Conservation (phyloP, 495 filamentous ascomycete species). For the Venustampulla echinocandica region DNA sequence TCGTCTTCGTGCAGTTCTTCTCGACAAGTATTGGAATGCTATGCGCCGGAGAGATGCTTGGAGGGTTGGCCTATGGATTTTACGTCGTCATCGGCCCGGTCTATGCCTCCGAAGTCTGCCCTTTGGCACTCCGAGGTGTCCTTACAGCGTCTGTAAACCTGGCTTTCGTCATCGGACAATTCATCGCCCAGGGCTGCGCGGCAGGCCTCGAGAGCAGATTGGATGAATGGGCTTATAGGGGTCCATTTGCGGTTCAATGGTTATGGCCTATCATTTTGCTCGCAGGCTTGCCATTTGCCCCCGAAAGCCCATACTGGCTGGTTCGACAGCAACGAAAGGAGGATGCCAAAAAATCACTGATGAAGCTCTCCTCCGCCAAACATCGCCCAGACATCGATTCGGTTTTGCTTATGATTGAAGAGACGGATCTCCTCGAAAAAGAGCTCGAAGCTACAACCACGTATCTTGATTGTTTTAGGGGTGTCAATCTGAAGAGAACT, state of each 20-base stretch:
- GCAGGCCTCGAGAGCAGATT: conserved; percentile 14
- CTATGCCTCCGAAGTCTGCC: conserved; percentile 30
- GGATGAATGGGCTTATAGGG: conserved; percentile 45
- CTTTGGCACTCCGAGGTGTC: conserved; percentile 13
- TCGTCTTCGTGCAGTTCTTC: conserved; percentile 53
- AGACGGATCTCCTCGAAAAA: conserved; percentile 52
- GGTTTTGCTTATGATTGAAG: conserved; percentile 50
- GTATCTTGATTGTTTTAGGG: conserved; percentile 60
- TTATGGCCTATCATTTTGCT: conserved; percentile 40
- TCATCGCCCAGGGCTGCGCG: conserved; percentile 56
- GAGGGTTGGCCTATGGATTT: conserved; percentile 64
- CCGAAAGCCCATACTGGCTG: conserved; percentile 54
- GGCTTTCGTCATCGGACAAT: conserved; percentile 57
- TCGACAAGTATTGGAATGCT: conserved; percentile 51
- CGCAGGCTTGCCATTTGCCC: conserved; percentile 32
- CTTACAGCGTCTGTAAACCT: conserved; percentile 37
- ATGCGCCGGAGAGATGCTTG: conserved; percentile 57
- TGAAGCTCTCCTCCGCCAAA: conserved; percentile 51
- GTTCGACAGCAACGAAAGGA: conserved; percentile 59
- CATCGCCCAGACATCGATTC: conserved; percentile 32
- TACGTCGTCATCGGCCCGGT: conserved; percentile 44
- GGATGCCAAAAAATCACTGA: conserved; percentile 55
- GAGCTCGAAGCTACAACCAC: conserved; percentile 53
- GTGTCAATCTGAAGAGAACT: conserved; percentile 56
- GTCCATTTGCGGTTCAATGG: conserved; percentile 48